Base-by-base conservation (phyloP, 441 rosid species). In the Croton laevigatus region DNA sequence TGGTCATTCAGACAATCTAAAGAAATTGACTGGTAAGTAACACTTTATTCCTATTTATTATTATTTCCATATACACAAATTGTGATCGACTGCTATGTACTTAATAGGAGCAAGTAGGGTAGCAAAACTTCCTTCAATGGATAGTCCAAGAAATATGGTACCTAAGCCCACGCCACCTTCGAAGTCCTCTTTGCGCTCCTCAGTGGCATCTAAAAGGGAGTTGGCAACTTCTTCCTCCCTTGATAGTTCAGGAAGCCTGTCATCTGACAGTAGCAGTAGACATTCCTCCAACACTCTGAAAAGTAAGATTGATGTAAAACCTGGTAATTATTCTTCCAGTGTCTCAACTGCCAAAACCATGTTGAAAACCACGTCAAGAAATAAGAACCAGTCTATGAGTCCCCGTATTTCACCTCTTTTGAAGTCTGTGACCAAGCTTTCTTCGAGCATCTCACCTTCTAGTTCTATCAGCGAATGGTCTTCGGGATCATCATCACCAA, bases 381-480 rank as follows among this genome's bases (percentile, higher is more conserved):
- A 49, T 66, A 84, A 79, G 79, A 69, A 22, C 65, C 83, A 76
- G 74, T 60, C 89, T 40, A 73, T 74, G 51, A 72, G 60, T 65
- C 71, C 89, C 22, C 78, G 72, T 69, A 62, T 77, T 71, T 76
- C 89, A 57, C 76, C 88, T 71, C 44, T 66, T 79, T 66, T 86
- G 77, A 81, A 71, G 75, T 79, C 88, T 77, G 73, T 74, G 22
- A 69, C 79, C 69, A 91, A 80, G 79, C 80, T 71, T 19, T 82
- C 93, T 65, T 80, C 93, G 54, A 85, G 70, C 76, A 75, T 73
- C 75, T 89, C 89, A 70, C 84, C 91, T 69, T 75, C 89, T 76
- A 91, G 92, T 85, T 81, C 97, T 79, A 78, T 84, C 74, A 85
- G 89, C 81, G 97, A 95, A 78, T 81, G 89, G 91, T 87, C 98